Evolutionary conservation across 73 alveolate species (phyloP), one percentile per base, ranked within the genome.

Genomic region (Paramecium bursaria): DNA sequence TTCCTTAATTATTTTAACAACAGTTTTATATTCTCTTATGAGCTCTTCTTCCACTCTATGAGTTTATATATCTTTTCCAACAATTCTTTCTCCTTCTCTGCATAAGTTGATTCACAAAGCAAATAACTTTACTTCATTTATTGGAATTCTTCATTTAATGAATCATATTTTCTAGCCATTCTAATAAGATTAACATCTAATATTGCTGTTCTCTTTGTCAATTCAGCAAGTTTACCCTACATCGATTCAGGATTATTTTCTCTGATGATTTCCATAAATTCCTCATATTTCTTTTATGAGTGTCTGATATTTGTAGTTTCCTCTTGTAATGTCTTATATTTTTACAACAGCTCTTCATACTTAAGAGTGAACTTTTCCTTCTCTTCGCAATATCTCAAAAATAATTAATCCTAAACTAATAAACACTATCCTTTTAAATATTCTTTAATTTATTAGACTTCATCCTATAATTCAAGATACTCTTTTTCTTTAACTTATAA

Each of bases 341-440:
- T 67, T 47, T 67, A 42, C 44, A 39, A 5, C 3, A 67, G 17
- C 9, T 67, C 82, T 9, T 47, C 82, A 67, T 35, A 67, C 82
- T 25, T 67, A 23, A 19, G 26, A 30, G 76, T 75, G 85, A 73
- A 75, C 31, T 75, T 86, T 14, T 75, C 80, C 48, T 61, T 86
- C 50, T 86, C 91, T 55, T 75, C 86, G 15, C 80, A 90, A 39
- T 85, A 92, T 47, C 86, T 87, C 39, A 86, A 53, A 76, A 90
- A 94, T 14, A 94, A 90, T 49, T 94, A 82, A 61, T 94, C 96
- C 50, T 94, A 86, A 49, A 94, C 90, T 25, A 90, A 86, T 11
- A 94, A 49, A 73, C 92, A 86, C 49, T 90, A 90, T 46, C 87
- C 88, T 29, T 85, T 74, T 2, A 89, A 26, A 14, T 75, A 42